phyloP scores from a whole-genome alignment of 78 protist species.

The Monosiga brevicollis region DNA sequence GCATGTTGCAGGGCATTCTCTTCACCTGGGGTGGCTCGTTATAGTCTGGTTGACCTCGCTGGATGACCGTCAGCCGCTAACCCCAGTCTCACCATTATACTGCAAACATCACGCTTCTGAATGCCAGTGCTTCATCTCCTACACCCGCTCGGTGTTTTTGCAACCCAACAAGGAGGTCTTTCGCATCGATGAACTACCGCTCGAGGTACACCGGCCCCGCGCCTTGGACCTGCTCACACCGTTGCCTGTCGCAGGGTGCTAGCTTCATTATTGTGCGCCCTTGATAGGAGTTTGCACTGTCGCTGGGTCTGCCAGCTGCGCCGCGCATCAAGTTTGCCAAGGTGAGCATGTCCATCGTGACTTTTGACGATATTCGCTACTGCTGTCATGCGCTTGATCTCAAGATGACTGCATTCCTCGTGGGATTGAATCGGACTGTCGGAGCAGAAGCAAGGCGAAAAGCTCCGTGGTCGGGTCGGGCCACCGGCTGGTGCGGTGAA shows the following conservation, averaged over 20 bases:
- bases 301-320: conserved; percentile 4
- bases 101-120: neutral
- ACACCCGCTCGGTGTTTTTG: conserved; percentile 43
- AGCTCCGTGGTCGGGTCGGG: neutral
- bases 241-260: neutral
- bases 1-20: no score
- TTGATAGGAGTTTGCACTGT: neutral
- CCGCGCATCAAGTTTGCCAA: neutral
- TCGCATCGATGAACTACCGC: conserved; percentile 23
- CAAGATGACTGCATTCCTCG: neutral
- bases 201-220: conserved; percentile 7
- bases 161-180: conserved; percentile 36
- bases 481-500: neutral
- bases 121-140: conserved; percentile 40
- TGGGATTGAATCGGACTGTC: no score
- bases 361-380: neutral
- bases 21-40: no score
- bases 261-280: neutral
- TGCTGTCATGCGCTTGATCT: neutral
- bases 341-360: neutral
- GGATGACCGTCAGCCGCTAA: no score
- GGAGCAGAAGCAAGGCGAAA: no score
- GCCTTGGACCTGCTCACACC: neutral
- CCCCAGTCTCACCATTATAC: neutral
- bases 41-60: no score